Percentiles rank a stretch among this genome's conserved stretches.
Conservation (phyloP, 345 rosid genomes). For the Gynandropsis gynandra region DNA sequence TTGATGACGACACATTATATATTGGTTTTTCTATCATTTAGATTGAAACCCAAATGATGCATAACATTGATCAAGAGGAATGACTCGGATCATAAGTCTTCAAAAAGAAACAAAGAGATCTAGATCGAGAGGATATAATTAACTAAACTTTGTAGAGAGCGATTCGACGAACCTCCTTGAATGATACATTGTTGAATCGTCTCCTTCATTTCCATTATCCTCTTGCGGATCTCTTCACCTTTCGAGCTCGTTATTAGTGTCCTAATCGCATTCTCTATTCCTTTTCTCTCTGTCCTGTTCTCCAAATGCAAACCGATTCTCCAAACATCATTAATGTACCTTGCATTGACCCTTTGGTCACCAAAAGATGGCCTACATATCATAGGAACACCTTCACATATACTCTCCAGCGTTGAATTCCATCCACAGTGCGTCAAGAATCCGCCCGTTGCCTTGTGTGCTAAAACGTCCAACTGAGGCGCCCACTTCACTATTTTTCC, state of each 20-base stretch:
- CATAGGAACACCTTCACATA: slow-evolving; percentile 29
- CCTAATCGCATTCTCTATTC: slow-evolving; percentile 20
- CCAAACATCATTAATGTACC: slow-evolving; percentile 26
- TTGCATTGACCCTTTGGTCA: slow-evolving; percentile 26
- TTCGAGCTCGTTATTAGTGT: slow-evolving; percentile 15
- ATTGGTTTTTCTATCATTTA: no score
- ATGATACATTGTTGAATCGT: slow-evolving; percentile 18
- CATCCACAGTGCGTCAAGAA: slow-evolving; percentile 33
- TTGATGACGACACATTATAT: no score
- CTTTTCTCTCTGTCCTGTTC: slow-evolving; percentile 17
- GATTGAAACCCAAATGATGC: no score
- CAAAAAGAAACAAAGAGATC: background rate
- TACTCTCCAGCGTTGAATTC: slow-evolving; percentile 28
- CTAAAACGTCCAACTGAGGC: slow-evolving; percentile 28
- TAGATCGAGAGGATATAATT: slow-evolving; percentile 14
- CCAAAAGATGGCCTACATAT: slow-evolving; percentile 32
- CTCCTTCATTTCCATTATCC: slow-evolving; percentile 20
- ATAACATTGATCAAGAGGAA: no score
- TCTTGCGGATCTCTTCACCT: slow-evolving; percentile 29
- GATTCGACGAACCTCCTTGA: slow-evolving; percentile 24
- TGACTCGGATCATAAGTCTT: no score
- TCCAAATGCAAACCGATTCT: slow-evolving; percentile 27
- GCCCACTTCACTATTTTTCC: slow-evolving; percentile 30
- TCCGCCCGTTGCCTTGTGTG: slow-evolving; percentile 26
- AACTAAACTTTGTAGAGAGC: slow-evolving; percentile 17